These are phyloP conservation scores for Aspergillus fumigatiaffinis DNA, from an alignment of 2,329 filamentous ascomycete species.

Conservation along the genomic window DNA sequence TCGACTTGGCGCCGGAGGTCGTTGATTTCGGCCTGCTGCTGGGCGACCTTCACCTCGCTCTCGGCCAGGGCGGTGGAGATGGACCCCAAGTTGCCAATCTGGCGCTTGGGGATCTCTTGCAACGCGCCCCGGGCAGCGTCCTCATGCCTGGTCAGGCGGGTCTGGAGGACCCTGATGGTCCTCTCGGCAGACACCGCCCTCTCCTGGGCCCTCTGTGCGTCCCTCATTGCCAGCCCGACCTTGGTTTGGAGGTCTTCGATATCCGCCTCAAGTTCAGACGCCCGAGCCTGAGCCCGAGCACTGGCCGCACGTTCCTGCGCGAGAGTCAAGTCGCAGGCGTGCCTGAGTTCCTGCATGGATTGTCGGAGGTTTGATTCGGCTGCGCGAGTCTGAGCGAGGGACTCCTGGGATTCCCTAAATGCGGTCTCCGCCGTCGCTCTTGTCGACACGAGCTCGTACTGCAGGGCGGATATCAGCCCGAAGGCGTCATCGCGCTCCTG, in stretches of 20 bases:
- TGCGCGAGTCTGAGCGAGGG: background rate
- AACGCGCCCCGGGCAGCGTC: background rate
- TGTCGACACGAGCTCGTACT: background rate
- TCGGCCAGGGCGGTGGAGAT: conserved; percentile 13
- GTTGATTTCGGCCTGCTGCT: conserved; percentile 10
- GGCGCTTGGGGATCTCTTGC: conserved; percentile 13
- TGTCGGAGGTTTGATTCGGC: conserved; percentile 1
- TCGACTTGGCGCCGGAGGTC: conserved; percentile 9
- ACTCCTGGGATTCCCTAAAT: conserved; percentile 5
- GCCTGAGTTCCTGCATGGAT: conserved; percentile 5
- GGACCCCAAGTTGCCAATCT: conserved; percentile 7
- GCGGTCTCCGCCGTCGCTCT: background rate
- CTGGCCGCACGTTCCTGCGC: conserved; percentile 3
- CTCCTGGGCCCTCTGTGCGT: conserved; percentile 8
- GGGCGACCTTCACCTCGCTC: conserved; percentile 7
- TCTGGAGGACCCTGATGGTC: conserved; percentile 10
- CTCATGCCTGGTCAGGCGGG: conserved; percentile 9
- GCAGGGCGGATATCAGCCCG: background rate
- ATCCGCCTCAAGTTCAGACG: background rate
- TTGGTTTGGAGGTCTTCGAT: conserved; percentile 1
- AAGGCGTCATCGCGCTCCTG: conserved; percentile 6
- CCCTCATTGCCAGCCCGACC: conserved; percentile 7
- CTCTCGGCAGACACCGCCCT: background rate
- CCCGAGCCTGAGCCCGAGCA: background rate
- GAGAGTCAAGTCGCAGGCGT: conserved; percentile 5